A percentile compares a stretch with the other conserved stretches of the same genome.
These are phyloP conservation scores for Talaromyces trachyspermus DNA, from an alignment of 495 filamentous ascomycete genomes.

Conservation along the genomic window DNA sequence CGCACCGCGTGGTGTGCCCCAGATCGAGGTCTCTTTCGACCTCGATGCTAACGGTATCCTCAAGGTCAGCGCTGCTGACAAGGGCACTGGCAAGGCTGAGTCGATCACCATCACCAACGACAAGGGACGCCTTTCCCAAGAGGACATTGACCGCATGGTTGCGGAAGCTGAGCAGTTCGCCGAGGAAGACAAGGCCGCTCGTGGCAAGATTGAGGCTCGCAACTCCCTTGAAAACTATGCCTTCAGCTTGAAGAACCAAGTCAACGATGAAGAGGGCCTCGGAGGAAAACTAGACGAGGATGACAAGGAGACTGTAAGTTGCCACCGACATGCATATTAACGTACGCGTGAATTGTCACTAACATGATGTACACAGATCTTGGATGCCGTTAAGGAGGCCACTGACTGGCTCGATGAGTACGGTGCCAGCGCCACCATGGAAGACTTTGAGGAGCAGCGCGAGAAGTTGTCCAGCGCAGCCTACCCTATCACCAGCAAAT, in stretches of 20 bases:
- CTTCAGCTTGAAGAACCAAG: slow-evolving; percentile 98
- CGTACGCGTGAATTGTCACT: background rate
- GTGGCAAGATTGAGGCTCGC: slow-evolving; percentile 87
- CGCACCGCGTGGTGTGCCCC: slow-evolving; percentile 89
- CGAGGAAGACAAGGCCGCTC: slow-evolving; percentile 97
- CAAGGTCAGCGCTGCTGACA: slow-evolving; percentile 90
- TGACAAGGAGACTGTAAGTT: slow-evolving; percentile 87
- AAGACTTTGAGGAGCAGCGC: slow-evolving; percentile 99
- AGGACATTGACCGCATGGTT: slow-evolving; percentile 98
- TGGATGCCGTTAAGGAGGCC: slow-evolving; percentile 95
- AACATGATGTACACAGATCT: slow-evolving; percentile 45
- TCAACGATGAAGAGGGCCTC: slow-evolving; percentile 92
- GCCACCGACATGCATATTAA: background rate
- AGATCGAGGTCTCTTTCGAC: slow-evolving; percentile 97
- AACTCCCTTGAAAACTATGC: slow-evolving; percentile 96
- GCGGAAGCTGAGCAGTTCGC: slow-evolving; percentile 95
- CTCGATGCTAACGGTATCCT: slow-evolving; percentile 97
- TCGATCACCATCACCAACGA: slow-evolving; percentile 98
- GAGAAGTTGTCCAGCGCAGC: slow-evolving; percentile 96
- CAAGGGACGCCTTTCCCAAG: slow-evolving; percentile 90
- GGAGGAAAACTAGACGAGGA: slow-evolving; percentile 97
- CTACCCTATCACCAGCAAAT: slow-evolving; percentile 98
- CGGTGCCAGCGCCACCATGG: slow-evolving; percentile 70
- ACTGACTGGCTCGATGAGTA: slow-evolving; percentile 98
- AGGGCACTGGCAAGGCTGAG: slow-evolving; percentile 94